Base-by-base conservation (phyloP, 805 yeast genomes). In the Maudiozyma pseudohumilis region DNA sequence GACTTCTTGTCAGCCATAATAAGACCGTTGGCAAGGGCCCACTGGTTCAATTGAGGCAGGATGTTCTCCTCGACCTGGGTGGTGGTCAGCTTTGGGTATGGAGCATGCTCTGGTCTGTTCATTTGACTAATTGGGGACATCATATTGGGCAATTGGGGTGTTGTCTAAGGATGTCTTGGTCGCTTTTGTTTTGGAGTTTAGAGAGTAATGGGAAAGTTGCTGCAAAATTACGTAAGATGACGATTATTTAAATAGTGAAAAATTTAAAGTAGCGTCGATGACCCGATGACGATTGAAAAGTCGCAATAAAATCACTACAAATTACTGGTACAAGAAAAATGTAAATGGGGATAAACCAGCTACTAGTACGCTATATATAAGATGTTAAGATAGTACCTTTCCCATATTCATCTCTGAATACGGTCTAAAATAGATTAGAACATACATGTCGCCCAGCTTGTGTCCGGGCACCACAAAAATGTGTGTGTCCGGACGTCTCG, bases 1-100 rank as follows among this genome's bases (percentile, higher is more conserved):
- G 68, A 75, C 19, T 69, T 65, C 1, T 79, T 76, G 2, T 87
- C 86, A 49, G 83, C 80, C 77, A 88, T 79, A n/a, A 77, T 70
- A 31, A 88, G 65, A 2, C 96, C 96, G 60, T 85, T 75, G 34
- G 80, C 70, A 35, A 88, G 61, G 5, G 82, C 67, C 84, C 92
- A 87, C 45, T 87, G 95, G 35, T 71, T 68, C 23, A 80, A 50
- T 33, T 68, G 67, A 36, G 69, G 68, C 34, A 67, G 53, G 45
- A 75, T 48, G 17, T 54, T 54, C 2, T 50, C 38, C 31, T 45
- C 51, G 39, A 44, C 48, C 41, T 35, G 47, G 18, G 45, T 47
- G 30, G 39, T 43, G 9, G 64, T 42, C 5, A 63, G 34, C 6
- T 39, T 10, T 9, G 70, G 69, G 32, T 50, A 53, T 11, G 36